Evolutionary conservation across 2,329 filamentous ascomycete genomes (phyloP).

Genomic region (Aspergillus piperis): DNA sequence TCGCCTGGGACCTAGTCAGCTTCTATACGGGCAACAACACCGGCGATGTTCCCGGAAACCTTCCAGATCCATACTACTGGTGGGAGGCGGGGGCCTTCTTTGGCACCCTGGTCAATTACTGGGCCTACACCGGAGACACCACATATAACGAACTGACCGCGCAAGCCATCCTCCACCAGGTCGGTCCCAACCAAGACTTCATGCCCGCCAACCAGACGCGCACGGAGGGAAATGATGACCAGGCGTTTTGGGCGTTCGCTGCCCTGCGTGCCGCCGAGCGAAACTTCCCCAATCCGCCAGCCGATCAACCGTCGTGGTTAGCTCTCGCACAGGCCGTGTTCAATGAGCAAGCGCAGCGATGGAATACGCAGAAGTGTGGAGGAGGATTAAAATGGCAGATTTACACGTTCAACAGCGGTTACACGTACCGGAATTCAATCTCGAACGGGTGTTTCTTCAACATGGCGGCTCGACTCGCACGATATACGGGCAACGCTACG

Average conservation of each 20-base stretch:
- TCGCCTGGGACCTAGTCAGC: conserved; percentile 51
- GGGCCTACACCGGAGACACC: conserved; percentile 73
- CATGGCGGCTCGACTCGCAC: conserved; percentile 17
- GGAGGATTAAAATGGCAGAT: conserved; percentile 60
- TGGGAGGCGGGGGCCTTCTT: conserved; percentile 73
- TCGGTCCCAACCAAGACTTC: conserved; percentile 69
- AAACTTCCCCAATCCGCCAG: conserved; percentile 66
- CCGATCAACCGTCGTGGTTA: conserved; percentile 69
- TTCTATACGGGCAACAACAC: conserved; percentile 52
- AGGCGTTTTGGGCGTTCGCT: conserved; percentile 77
- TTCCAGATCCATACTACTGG: conserved; percentile 55
- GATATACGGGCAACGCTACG: conserved; percentile 18
- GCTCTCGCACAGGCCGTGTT: conserved; percentile 75
- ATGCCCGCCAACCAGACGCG: conserved; percentile 62
- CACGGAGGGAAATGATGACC: conserved; percentile 51
- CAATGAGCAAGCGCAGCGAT: conserved; percentile 71
- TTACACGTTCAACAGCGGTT: conserved; percentile 19
- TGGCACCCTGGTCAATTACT: conserved; percentile 71
- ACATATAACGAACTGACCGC: conserved; percentile 67
- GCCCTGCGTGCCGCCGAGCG: conserved; percentile 75
- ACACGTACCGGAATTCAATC: conserved; percentile 19
- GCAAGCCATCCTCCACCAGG: conserved; percentile 70
- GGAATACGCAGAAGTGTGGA: conserved; percentile 65
- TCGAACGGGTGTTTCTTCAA: conserved; percentile 23
- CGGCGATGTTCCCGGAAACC: conserved; percentile 49